These are phyloP conservation scores for Coemansia sp. DNA, from an alignment of 192 early-diverging fungal species.

Conservation along the genomic window DNA sequence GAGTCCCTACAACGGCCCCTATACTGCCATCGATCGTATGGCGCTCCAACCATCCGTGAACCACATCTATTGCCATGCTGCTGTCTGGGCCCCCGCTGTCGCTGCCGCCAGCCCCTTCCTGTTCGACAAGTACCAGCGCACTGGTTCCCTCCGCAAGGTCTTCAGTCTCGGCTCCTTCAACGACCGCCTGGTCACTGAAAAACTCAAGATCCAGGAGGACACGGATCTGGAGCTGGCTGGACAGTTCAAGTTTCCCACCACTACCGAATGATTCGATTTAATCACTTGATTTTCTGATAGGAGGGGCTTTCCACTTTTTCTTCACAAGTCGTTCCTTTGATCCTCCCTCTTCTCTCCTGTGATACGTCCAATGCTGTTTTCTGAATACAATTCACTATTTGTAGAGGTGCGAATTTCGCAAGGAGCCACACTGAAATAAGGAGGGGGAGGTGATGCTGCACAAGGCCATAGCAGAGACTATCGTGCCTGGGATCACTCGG, in stretches of 20 bases:
- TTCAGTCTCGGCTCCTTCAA: background rate
- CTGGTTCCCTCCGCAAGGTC: background rate
- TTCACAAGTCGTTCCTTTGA: too few species aligned
- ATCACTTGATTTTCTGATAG: too few species aligned
- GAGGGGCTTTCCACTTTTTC: too few species aligned
- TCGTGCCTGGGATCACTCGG: background rate
- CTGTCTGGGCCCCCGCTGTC: constrained; percentile 29
- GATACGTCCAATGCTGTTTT: too few species aligned
- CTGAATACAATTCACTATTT: too few species aligned
- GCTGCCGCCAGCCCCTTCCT: background rate
- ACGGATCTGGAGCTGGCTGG: constrained; percentile 1
- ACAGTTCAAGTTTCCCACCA: background rate
- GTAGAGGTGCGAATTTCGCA: too few species aligned
- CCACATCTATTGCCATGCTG: constrained; percentile 23
- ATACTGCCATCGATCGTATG: constrained; percentile 13
- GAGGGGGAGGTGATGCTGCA: background rate
- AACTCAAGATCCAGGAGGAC: background rate
- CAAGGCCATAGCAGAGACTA: background rate
- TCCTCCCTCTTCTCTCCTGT: too few species aligned
- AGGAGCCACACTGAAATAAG: too few species aligned
- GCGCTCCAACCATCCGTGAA: constrained; percentile 15
- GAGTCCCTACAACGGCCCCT: background rate
- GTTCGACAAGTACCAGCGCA: background rate
- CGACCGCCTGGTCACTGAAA: background rate
- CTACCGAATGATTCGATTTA: too few species aligned